phyloP scores from a whole-genome alignment of 2,329 filamentous ascomycete species.

The Mariannaea sp. region DNA sequence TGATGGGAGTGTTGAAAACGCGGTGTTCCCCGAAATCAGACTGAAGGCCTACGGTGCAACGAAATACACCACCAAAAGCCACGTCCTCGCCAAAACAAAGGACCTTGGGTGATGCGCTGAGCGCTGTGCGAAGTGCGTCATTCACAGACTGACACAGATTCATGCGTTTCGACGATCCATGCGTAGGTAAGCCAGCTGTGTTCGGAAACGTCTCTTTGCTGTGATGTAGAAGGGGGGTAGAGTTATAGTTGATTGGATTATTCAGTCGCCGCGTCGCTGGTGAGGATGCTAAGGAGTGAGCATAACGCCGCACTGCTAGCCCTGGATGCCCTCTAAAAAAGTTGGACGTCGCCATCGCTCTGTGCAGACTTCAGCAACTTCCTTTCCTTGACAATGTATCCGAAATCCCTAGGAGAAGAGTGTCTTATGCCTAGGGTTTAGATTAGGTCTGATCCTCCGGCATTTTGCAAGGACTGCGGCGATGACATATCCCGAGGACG shows the following conservation, averaged over 20 bases:
- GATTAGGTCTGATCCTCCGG: too few species aligned
- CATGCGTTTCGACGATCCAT: not conserved
- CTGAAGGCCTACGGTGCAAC: constrained; percentile 86
- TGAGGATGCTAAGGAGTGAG: not conserved
- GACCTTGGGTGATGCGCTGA: constrained; percentile 48
- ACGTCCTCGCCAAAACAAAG: constrained; percentile 95
- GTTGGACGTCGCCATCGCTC: too few species aligned
- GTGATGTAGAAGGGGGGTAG: not conserved
- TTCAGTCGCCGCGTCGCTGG: not conserved
- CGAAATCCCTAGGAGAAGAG: too few species aligned
- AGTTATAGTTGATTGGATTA: not conserved
- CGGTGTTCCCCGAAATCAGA: constrained; percentile 82
- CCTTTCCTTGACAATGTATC: too few species aligned
- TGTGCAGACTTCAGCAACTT: too few species aligned
- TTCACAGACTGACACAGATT: not conserved
- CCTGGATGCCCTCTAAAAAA: too few species aligned
- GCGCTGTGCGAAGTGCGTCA: too few species aligned
- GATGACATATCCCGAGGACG: too few species aligned
- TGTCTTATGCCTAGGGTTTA: too few species aligned
- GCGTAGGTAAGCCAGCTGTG: not conserved
- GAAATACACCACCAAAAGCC: constrained; percentile 92
- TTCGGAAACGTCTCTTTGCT: not conserved
- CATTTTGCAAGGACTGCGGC: too few species aligned
- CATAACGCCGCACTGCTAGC: not conserved
- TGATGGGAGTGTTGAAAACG: constrained; percentile 93